Conservation (phyloP, 1,139 yeast genomes). For the Geotrichum cucujoidarum region DNA sequence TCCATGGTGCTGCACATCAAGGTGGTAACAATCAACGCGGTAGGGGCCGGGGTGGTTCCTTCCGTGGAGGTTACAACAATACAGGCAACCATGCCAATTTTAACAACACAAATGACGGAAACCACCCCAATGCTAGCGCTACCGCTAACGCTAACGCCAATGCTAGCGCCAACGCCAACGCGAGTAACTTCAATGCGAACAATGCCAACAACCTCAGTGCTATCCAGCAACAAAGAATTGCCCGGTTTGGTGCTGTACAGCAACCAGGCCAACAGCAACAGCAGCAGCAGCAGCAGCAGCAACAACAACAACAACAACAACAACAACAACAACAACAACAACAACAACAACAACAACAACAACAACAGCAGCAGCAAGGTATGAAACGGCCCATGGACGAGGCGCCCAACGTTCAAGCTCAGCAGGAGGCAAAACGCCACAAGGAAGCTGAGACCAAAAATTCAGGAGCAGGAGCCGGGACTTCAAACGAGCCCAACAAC, state of each 20-base stretch:
- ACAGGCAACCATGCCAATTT: not conserved
- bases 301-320: constrained; percentile 20
- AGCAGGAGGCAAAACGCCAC: constrained; percentile 1
- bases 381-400: constrained; percentile 8
- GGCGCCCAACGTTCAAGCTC: not conserved
- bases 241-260: constrained; percentile 12
- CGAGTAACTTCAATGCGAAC: not conserved
- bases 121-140: constrained; percentile 14
- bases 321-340: constrained; percentile 22
- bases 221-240: constrained; percentile 16
- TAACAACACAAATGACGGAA: constrained; percentile 1
- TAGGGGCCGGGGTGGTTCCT: not conserved
- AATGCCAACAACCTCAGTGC: constrained; percentile 7
- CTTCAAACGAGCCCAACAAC: not conserved
- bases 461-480: not conserved
- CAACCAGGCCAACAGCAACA: not conserved
- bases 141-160: constrained; percentile 20
- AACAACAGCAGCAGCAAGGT: constrained; percentile 6
- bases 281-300: not conserved
- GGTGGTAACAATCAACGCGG: not conserved
- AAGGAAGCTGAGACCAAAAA: constrained; percentile 5
- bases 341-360: constrained; percentile 3
- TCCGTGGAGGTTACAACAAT: not conserved
- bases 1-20: constrained; percentile 1
- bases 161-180: not conserved